These are phyloP conservation scores for Populus hybrid DNA, from an alignment of 441 rosid species.

Conservation along the genomic window DNA sequence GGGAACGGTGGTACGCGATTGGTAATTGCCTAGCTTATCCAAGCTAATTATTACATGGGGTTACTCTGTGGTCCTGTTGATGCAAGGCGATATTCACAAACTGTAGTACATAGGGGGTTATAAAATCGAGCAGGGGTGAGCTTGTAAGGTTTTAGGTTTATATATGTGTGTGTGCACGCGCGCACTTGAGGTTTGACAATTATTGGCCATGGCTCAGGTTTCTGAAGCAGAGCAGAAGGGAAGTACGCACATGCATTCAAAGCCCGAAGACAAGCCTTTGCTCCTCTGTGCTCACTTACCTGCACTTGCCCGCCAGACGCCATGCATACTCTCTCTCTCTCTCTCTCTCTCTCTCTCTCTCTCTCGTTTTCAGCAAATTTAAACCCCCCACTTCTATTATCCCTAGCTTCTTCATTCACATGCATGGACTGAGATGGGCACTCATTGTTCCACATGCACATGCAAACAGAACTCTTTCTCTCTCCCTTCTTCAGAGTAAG, in stretches of 20 bases:
- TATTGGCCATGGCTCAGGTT: not conserved
- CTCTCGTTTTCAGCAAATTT: constrained; percentile 24
- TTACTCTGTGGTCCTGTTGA: too few species aligned
- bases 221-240: constrained; percentile 5
- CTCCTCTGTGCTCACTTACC: constrained; percentile 14
- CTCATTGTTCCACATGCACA: constrained; percentile 67
- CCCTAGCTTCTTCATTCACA: constrained; percentile 30
- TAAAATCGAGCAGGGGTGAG: too few species aligned
- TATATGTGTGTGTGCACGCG: too few species aligned
- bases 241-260: constrained; percentile 28
- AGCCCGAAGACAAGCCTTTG: constrained; percentile 22
- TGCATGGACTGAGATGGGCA: constrained; percentile 61
- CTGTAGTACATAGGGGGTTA: too few species aligned
- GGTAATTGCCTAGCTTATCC: too few species aligned
- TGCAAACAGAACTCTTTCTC: constrained; percentile 28
- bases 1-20: too few species aligned
- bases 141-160: too few species aligned
- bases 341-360: constrained; percentile 9
- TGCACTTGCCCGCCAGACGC: constrained; percentile 36
- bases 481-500: not conserved
- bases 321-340: constrained; percentile 33
- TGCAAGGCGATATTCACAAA: too few species aligned
- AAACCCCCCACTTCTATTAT: constrained; percentile 6
- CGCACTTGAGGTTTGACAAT: not conserved
- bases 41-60: too few species aligned